Conservation (phyloP, 2,329 filamentous ascomycete genomes). For the Huntiella omanensis region DNA sequence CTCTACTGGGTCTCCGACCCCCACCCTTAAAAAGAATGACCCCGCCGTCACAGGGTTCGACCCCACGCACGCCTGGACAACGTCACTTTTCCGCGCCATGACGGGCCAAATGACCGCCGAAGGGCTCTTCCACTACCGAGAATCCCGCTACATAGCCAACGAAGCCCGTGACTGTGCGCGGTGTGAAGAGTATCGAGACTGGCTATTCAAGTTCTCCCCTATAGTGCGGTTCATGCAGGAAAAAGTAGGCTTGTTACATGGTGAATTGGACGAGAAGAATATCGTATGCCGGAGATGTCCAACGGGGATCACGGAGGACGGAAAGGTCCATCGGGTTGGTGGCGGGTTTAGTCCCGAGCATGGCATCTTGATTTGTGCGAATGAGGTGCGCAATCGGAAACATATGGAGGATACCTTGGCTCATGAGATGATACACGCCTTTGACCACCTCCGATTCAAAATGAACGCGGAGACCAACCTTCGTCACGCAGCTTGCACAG, state of each 20-base stretch:
- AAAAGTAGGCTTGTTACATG: constrained; percentile 63
- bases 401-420: constrained; percentile 87
- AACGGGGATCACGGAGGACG: constrained; percentile 33
- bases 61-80: constrained; percentile 45
- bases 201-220: constrained; percentile 67
- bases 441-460: constrained; percentile 82
- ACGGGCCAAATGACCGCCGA: constrained; percentile 51
- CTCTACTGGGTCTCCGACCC: not conserved
- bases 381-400: constrained; percentile 60
- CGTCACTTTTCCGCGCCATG: constrained; percentile 72
- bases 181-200: constrained; percentile 69
- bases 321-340: constrained; percentile 42
- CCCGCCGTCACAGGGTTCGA: constrained; percentile 44
- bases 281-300: constrained; percentile 70
- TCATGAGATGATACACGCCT: constrained; percentile 96
- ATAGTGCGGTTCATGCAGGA: constrained; percentile 73
- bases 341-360: constrained; percentile 76
- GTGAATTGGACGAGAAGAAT: constrained; percentile 51
- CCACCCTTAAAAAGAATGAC: constrained; percentile 33
- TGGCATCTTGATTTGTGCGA: constrained; percentile 84
- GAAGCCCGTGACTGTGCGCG: constrained; percentile 61
- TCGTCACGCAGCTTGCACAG: constrained; percentile 81
- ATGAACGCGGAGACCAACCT: constrained; percentile 63
- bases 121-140: constrained; percentile 58
- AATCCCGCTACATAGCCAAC: constrained; percentile 54